A percentile compares a stretch with the other conserved stretches of the same genome.
These are phyloP conservation scores for Ambispora gerdemannii DNA, from an alignment of 192 early-diverging fungal species.

Conservation along the genomic window DNA sequence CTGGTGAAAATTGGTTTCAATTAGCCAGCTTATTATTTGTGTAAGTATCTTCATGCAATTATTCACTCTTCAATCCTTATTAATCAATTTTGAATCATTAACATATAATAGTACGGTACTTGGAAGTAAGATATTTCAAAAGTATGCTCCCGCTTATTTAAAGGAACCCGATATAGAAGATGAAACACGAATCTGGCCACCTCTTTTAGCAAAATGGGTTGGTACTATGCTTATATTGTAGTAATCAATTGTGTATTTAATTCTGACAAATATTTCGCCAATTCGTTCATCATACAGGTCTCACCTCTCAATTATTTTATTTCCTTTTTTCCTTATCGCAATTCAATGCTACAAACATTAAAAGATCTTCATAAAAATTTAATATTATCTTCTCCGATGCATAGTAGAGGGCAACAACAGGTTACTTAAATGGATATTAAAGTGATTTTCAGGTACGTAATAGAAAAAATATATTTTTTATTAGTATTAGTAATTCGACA, in stretches of 20 bases:
- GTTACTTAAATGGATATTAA: no score
- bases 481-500: no score
- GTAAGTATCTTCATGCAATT: conserved; percentile 33
- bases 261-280: conserved; percentile 7
- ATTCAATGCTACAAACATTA: conserved; percentile 42
- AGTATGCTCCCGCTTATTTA: conserved; percentile 44
- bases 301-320: conserved; percentile 50
- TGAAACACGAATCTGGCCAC: conserved; percentile 45
- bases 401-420: no score
- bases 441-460: no score
- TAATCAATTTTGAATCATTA: background rate
- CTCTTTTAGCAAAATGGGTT: conserved; percentile 52
- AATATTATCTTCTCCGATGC: conserved; percentile 26
- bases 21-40: conserved; percentile 66
- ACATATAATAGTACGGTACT: conserved; percentile 40
- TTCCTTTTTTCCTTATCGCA: conserved; percentile 51
- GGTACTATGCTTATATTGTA: conserved; percentile 7
- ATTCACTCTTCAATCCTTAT: background rate
- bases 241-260: background rate
- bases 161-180: conserved; percentile 31
- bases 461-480: no score
- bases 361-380: conserved; percentile 41
- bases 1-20: conserved; percentile 66
- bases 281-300: conserved; percentile 20
- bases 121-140: conserved; percentile 50